Conservation (phyloP, 495 filamentous ascomycete species). For the Annulohypoxylon nitens region DNA sequence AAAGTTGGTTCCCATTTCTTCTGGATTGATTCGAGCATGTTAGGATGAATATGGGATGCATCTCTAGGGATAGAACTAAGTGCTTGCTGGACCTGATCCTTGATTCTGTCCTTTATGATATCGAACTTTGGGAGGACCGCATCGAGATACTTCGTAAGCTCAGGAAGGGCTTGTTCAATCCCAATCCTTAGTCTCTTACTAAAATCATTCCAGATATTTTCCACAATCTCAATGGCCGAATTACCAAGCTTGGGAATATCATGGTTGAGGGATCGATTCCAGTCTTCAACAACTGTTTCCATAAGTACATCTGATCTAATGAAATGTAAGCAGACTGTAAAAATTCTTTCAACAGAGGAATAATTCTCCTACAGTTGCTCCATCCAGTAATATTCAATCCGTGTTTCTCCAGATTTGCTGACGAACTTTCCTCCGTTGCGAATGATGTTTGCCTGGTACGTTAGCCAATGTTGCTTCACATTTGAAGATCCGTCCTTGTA, state of each 20-base stretch:
- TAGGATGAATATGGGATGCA: constrained; percentile 4
- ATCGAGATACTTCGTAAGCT: not conserved
- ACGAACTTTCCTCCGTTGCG: not conserved
- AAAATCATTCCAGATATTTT: not conserved
- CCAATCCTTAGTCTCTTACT: not conserved
- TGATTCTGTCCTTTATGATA: not conserved
- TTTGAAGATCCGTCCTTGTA: not conserved
- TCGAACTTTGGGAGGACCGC: not conserved
- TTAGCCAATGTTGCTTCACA: not conserved
- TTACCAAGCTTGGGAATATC: not conserved
- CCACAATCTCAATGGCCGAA: not conserved
- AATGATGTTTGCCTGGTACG: not conserved
- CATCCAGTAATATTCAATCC: constrained; percentile 12
- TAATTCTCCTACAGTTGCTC: not conserved
- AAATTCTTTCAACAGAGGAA: not conserved
- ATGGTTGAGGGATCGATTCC: constrained; percentile 1
- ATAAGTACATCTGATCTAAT: constrained; percentile 2
- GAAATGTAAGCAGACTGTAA: not conserved
- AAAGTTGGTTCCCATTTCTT: not conserved
- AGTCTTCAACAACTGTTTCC: not conserved
- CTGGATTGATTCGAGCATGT: not conserved
- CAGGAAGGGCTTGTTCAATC: not conserved
- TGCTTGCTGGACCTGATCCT: not conserved
- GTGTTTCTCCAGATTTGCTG: not conserved
- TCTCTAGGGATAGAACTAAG: not conserved